These are phyloP conservation scores for Bipolaris cookei DNA, from an alignment of 2,329 filamentous ascomycete species.

Conservation along the genomic window DNA sequence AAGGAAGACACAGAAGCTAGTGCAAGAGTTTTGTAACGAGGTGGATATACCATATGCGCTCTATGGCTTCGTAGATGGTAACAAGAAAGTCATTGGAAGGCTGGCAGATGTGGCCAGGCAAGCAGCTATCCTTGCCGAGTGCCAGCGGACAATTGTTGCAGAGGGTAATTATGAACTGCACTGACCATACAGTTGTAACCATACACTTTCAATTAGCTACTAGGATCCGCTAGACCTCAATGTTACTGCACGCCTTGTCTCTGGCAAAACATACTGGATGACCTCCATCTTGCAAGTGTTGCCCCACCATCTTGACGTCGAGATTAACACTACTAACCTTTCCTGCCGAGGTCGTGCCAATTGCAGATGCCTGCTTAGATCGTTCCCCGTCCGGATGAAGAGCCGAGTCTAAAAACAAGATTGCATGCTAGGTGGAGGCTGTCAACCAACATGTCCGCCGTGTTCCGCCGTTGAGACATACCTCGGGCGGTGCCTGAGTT, in stretches of 20 bases:
- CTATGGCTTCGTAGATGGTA: constrained; percentile 67
- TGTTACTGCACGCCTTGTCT: not conserved
- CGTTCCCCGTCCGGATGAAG: constrained; percentile 5
- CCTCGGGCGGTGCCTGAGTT: not conserved
- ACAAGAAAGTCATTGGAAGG: constrained; percentile 61
- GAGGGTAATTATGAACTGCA: constrained; percentile 42
- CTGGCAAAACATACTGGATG: not conserved
- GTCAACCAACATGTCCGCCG: constrained; percentile 8
- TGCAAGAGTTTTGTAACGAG: constrained; percentile 69
- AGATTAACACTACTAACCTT: not conserved
- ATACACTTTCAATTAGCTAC: not conserved
- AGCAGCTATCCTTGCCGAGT: constrained; percentile 65
- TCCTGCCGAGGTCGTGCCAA: not conserved
- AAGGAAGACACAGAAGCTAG: constrained; percentile 64
- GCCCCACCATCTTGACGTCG: not conserved
- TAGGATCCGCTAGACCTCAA: not conserved
- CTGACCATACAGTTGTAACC: constrained; percentile 6
- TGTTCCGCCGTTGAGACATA: constrained; percentile 4
- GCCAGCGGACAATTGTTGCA: constrained; percentile 53
- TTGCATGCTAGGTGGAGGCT: constrained; percentile 9
- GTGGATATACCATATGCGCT: constrained; percentile 68
- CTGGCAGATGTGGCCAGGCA: constrained; percentile 67
- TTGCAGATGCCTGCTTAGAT: constrained; percentile 2
- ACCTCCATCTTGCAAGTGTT: not conserved
- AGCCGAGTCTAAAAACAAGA: constrained; percentile 5